Base-by-base conservation (phyloP, 2,329 filamentous ascomycete genomes). In the Ceratocystis lukuohia region DNA sequence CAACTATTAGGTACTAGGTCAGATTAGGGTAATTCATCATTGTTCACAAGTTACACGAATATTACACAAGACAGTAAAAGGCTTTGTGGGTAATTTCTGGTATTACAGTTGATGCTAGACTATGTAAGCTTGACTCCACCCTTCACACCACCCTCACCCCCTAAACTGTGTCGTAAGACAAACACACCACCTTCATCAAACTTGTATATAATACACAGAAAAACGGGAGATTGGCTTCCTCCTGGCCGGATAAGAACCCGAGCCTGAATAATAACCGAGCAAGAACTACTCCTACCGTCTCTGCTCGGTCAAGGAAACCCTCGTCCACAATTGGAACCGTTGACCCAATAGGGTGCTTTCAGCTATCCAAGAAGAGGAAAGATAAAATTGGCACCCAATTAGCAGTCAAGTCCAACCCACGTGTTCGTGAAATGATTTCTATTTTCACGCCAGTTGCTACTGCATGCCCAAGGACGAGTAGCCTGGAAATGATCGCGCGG, bases 81-180 rank as follows among this genome's bases (percentile, higher is more conserved):
- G n/a, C 71, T 81, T 79, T 83, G 82, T 82, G 82, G 82, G 82
- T 85, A 84, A 83, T 80, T 82, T 84, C 82, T 85, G 82, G 81
- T 84, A 84, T 84, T 82, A 70, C 73, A 74, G 75, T 76, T 72
- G 71, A 75, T 73, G 72, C 12, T 25, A 28, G 25, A 28, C 22
- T 76, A 57, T 61, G 25, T 20, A 57, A 44, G 30, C 30, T 62
- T 33, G 22, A 33, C 48, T 64, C 22, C 33, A 15, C 37, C 37
- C 25, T 50, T 5, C 5, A 28, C 25, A 12, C 20, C n/a, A 44
- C 22, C 15, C 33, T 25, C 20, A 12, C 22, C 22, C 22, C 48
- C 48, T 41, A n/a, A 12, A 28, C 8, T 15, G 20, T 53, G 10
- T 25, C 48, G 10, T 5, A 17, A 48, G 30, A 48, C 61, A 33